phyloP scores from a whole-genome alignment of 2,329 filamentous ascomycete genomes.

The Fusarium ramigenum region DNA sequence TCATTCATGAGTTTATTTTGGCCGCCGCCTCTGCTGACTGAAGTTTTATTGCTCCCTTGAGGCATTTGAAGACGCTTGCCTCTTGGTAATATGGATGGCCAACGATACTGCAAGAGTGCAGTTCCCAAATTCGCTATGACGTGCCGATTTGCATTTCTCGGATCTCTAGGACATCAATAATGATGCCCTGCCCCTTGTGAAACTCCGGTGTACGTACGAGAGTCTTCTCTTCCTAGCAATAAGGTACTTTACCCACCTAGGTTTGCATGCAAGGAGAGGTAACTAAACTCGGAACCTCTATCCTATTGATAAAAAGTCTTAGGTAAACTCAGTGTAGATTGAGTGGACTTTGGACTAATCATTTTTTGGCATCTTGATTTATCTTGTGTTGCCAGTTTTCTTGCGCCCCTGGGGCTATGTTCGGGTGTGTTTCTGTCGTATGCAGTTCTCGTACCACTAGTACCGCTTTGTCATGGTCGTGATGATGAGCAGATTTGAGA shows the following conservation, averaged over 20 bases:
- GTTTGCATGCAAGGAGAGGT: neutral
- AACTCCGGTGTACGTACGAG: neutral
- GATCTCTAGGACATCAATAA: too few relatives aligned
- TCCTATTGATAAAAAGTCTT: neutral
- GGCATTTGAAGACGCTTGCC: neutral
- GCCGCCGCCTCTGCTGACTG: too few relatives aligned
- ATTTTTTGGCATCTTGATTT: neutral
- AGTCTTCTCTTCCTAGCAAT: neutral
- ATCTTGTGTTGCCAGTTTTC: neutral
- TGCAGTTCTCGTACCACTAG: neutral
- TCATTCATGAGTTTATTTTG: neutral
- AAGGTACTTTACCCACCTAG: too few relatives aligned
- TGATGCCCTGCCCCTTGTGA: neutral
- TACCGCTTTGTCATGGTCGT: conserved; percentile 11
- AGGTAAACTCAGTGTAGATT: neutral
- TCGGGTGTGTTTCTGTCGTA: neutral
- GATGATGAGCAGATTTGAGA: conserved; percentile 61
- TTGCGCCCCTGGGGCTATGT: neutral
- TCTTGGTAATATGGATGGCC: neutral
- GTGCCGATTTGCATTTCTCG: neutral
- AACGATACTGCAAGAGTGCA: neutral
- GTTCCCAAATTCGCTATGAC: neutral
- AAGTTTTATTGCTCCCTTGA: neutral
- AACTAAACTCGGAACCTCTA: neutral
- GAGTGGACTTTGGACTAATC: neutral